Base-by-base conservation (phyloP, 75 land plant genomes). In the Picea glauca region DNA sequence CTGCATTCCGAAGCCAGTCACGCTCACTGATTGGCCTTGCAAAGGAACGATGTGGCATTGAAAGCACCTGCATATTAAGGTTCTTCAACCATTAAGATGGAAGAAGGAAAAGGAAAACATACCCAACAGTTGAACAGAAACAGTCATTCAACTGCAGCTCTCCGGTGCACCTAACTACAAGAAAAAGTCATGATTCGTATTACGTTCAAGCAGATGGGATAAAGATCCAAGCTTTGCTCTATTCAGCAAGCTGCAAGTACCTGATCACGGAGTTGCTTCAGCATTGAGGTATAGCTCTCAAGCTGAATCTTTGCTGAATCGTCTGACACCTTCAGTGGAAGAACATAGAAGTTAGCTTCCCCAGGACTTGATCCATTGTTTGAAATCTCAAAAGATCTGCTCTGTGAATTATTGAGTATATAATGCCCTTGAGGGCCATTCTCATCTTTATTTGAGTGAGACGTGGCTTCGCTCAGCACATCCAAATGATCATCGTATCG, bases 1-100 rank as follows among this genome's bases (percentile, higher is more conserved):
- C 93, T 62, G 95, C 86, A 85, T 86, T 97, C 75, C 86, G 80
- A 62, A 97, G 74, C 99, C 98, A 97, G 62, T 97, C 98, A 66
- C 99, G 93, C 79, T 97, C 99, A 63, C 88, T 84, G 15, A 97
- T 81, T 13, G 89, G 74, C 86, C 84, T 97, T 62, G 90, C 78
- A 79, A 94, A 97, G 0, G 92, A 72, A 1, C 84, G 86, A 31
- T 81, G 43, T 57, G 83, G 88, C 91, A 93, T 91, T 13, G 92
- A 85, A 58, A 94, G 73, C 50, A 97, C 76, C 98, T 93, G 88
- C 61, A 79, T 23, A 58, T 74, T 5, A 46, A 20, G 30, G 30
- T 18, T 74, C 32, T 56, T 74, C 31, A 23, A 8, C 13, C 13
- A 46, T 50, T 26, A 74, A 77, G 12, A 62, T 5, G n/a, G 1